Base-by-base conservation (phyloP, 2,329 filamentous ascomycete species). In the Fusarium buharicum region DNA sequence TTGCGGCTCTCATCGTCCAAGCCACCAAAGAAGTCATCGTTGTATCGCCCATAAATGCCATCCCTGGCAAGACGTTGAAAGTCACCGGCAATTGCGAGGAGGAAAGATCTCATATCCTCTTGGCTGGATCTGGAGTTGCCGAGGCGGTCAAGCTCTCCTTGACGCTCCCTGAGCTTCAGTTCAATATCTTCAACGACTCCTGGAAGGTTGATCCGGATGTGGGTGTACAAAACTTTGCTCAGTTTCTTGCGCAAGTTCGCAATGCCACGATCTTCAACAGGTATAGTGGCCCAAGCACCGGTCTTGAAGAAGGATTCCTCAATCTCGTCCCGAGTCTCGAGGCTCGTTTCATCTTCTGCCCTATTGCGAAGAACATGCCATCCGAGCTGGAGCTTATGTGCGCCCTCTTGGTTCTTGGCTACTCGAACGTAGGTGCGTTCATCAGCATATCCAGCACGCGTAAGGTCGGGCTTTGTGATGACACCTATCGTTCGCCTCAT, bases 341-440 rank as follows among this genome's bases (percentile, higher is more conserved):
- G 33, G 67, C 68, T 70, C 45, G 49, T 47, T 16, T 76, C 70
- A 5, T 69, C 59, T n/a, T 79, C 76, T 2, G 67, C 67, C 9
- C 77, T 71, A 55, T 86, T 86, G 17, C 78, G 81, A 6, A 87
- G 61, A 16, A 85, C 77, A 59, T 86, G 82, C 83, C 82, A 86
- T 0, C 83, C 83, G 0, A 81, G 76, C 28, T 75, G 66, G 1
- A 78, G 51, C 16, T 71, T 72, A 13, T 77, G 65, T 0, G 66
- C 63, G 0, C 39, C 44, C 14, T 77, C 72, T 13, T 70, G 55
- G n/a, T 75, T 75, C n/a, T 70, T 70, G 2, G 72, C 70, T 0
- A 79, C 47, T n/a, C 62, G 60, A 2, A 77, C 59, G 55, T 77
- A 83, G 2, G 58, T 70, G 1, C 52, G 59, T 53, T 85, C 78